Percentiles rank a stretch among this genome's conserved stretches.
These are phyloP conservation scores for Hordeum vulgare DNA, from an alignment of 176 grass and related monocot genomes.

Conservation along the genomic window MorexV3_pseudomolecules_assembly NC_058521.1:591620588-591621087, in stretches of 20 bases:
- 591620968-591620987: background rate
- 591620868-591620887: slow-evolving; percentile 74
- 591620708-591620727: slow-evolving; percentile 50
- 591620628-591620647: slow-evolving; percentile 26
- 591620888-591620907: slow-evolving; percentile 97
- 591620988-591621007: slow-evolving; percentile 26
- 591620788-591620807: background rate
- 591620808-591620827: background rate
- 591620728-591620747: slow-evolving; percentile 28
- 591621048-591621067: slow-evolving; percentile 90
- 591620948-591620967: slow-evolving; percentile 26
- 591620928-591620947: slow-evolving; percentile 74
- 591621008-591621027: slow-evolving; percentile 65
- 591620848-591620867: slow-evolving; percentile 78
- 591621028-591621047: slow-evolving; percentile 65
- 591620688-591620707: slow-evolving; percentile 65
- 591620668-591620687: slow-evolving; percentile 50
- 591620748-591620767: slow-evolving; percentile 33
- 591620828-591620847: slow-evolving; percentile 80
- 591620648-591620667: slow-evolving; percentile 59
- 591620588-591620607: slow-evolving; percentile 54
- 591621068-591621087: slow-evolving; percentile 56
- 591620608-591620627: slow-evolving; percentile 46
- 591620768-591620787: background rate
- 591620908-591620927: slow-evolving; percentile 89